Base-by-base conservation (phyloP, 2,329 filamentous ascomycete species). In the Plenodomus lindquistii region DNA sequence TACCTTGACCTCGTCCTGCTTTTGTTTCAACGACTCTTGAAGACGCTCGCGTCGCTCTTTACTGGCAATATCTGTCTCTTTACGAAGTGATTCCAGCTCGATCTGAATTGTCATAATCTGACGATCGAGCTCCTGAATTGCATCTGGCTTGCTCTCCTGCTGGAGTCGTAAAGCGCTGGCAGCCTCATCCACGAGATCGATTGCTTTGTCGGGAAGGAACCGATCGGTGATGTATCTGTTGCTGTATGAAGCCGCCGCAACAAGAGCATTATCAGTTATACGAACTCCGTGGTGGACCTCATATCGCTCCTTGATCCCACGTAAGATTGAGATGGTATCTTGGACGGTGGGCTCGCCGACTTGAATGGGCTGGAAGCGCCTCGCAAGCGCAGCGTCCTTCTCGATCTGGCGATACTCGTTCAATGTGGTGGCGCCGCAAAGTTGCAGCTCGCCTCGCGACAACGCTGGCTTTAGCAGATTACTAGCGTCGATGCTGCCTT, bases 71-170 rank as follows among this genome's bases (percentile, higher is more conserved):
- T 99, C 94, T 10, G 86, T 96, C 71, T 99, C 94, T 65, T 97
- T 97, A 42, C 93, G 84, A 36, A 99, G 75, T 52, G 91, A 97
- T 69, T 97, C 94, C 1, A 97, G 80, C 70, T 99, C 93, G 54
- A 99, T 97, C 67, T 97, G 93, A 13, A 97, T 91, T 0, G 93
- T 97, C 84, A 97, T 95, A 51, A 97, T 96, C 65, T 92, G 90
- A 53, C 95, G 89, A 64, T 97, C 93, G 1, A 97, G 83, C 42
- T 88, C 85, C 76, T 95, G 90, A 27, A 99, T 97, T 8, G 93
- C 86, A 60, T 97, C 94, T 0, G 94, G 94, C 63, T 97, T 97
- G 62, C 91, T 96, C 72, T 99, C 94, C 73, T 97, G 94, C 67
- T 97, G 93, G 24, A 97, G 75, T 37, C 95, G 85, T 9, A 97